Conservation (phyloP, 2,329 filamentous ascomycete genomes). For the Neopestalotiopsis sp. region DNA sequence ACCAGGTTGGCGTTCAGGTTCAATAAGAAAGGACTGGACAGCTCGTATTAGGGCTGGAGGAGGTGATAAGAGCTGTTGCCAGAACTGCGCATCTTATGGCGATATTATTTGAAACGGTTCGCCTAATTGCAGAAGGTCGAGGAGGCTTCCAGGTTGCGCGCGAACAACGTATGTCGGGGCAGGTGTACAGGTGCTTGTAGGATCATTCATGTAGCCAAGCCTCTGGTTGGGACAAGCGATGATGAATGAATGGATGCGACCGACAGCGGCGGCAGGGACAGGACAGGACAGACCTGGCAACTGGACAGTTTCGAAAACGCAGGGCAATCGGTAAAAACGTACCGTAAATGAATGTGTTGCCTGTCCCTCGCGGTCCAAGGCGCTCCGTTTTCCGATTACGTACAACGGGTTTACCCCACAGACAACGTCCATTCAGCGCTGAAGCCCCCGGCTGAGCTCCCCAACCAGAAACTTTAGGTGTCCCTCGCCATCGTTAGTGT, state of each 20-base stretch:
- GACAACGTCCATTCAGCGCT: too few relatives aligned
- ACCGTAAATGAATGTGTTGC: neutral
- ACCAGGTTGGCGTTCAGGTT: neutral
- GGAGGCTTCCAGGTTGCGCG: neutral
- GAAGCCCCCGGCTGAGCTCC: too few relatives aligned
- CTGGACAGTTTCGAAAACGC: neutral
- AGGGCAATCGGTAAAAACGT: neutral
- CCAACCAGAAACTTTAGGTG: too few relatives aligned
- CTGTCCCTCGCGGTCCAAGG: neutral
- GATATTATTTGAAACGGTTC: neutral
- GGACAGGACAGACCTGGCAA: neutral
- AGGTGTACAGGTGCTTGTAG: neutral
- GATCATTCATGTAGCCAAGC: conserved; percentile 5
- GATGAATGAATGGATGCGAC: neutral
- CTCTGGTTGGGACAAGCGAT: neutral
- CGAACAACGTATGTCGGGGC: neutral
- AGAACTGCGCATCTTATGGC: conserved; percentile 12
- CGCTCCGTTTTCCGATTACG: neutral
- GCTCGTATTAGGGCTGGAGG: conserved; percentile 13
- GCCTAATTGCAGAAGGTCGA: conserved; percentile 1
- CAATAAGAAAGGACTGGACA: neutral
- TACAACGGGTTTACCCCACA: neutral
- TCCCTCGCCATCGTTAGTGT: neutral
- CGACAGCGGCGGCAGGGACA: neutral
- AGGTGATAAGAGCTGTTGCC: neutral